phyloP scores from a whole-genome alignment of 1,284 basidiomycete genomes.

The Ceratobasidium sp. region DNA sequence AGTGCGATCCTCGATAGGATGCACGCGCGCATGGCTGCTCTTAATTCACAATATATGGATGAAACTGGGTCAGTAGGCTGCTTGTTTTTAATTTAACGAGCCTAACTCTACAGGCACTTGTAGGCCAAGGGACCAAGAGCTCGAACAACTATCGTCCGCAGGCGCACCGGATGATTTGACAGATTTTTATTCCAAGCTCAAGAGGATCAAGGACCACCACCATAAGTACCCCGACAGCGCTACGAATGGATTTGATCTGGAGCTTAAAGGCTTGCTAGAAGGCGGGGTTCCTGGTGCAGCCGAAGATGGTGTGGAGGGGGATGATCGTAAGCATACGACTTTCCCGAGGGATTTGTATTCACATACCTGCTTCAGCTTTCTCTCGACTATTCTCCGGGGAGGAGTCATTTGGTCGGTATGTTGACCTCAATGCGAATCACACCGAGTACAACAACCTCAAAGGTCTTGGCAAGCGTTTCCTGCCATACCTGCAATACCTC shows the following conservation, averaged over 20 bases:
- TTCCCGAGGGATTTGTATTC: conserved; percentile 39
- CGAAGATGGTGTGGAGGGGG: conserved; percentile 74
- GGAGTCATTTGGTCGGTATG: conserved; percentile 91
- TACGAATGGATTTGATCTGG: conserved; percentile 78
- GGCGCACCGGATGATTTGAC: conserved; percentile 75
- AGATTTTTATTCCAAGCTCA: conserved; percentile 94
- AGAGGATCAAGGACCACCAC: conserved; percentile 95
- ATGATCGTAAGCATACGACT: conserved; percentile 69
- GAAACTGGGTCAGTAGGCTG: conserved; percentile 58
- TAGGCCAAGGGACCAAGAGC: conserved; percentile 50
- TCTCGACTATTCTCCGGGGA: conserved; percentile 93
- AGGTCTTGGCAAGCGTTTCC: conserved; percentile 75
- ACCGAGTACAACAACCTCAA: conserved; percentile 90
- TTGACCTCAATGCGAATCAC: conserved; percentile 91
- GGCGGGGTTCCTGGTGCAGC: conserved; percentile 53
- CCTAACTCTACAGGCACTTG: background rate
- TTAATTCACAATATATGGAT: conserved; percentile 78
- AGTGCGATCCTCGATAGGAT: conserved; percentile 86
- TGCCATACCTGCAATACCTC: conserved; percentile 86
- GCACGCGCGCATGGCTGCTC: conserved; percentile 67
- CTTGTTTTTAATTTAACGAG: conserved; percentile 1
- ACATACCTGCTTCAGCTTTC: conserved; percentile 63
- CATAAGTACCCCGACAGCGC: conserved; percentile 90
- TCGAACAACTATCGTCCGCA: conserved; percentile 55
- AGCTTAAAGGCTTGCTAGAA: conserved; percentile 75